Conservation (phyloP, 768 basidiomycete genomes). For the Russula brevipes region DNA sequence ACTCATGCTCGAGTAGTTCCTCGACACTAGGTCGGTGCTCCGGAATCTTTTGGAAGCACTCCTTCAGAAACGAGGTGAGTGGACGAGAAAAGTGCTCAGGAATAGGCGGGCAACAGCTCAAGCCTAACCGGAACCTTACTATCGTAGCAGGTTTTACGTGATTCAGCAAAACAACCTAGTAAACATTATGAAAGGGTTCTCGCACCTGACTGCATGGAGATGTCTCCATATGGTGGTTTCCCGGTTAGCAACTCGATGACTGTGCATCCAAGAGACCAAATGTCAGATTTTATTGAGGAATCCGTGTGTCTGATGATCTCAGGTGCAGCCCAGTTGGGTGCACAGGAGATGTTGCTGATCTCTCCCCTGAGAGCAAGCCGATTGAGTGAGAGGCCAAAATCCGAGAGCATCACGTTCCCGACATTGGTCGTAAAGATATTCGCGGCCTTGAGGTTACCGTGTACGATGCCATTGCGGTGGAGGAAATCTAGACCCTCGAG, state of each 20-base stretch:
- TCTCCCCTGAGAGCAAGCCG: not conserved
- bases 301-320: not conserved
- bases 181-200: not conserved
- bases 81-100: constrained; percentile 74
- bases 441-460: not conserved
- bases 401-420: not conserved
- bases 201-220: not conserved
- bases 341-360: not conserved
- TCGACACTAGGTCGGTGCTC: constrained; percentile 73
- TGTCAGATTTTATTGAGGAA: not conserved
- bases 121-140: constrained; percentile 98
- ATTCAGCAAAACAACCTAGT: not conserved
- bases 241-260: not conserved
- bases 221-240: not conserved
- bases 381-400: not conserved
- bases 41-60: constrained; percentile 90
- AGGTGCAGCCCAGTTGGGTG: not conserved
- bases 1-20: constrained; percentile 80
- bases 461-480: not conserved
- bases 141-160: not conserved
- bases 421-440: not conserved
- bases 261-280: not conserved
- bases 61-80: constrained; percentile 69
- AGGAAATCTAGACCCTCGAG: not conserved
- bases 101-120: constrained; percentile 81